phyloP scores from a whole-genome alignment of 208 protist genomes.

The Naegleria lovaniensis region DNA sequence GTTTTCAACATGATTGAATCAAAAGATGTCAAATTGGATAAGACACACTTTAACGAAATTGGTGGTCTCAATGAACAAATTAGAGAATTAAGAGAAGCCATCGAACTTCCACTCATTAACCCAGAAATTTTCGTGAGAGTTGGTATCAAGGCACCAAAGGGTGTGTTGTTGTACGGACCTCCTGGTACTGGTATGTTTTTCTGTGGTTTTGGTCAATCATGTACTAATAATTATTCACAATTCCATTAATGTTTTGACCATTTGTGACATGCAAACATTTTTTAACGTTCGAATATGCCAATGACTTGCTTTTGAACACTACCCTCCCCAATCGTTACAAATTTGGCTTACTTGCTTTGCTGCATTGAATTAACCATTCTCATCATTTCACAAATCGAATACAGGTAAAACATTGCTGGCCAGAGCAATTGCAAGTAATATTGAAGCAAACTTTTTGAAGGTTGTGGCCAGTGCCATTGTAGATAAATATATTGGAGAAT shows the following conservation, averaged over 20 bases:
- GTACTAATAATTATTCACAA: not conserved
- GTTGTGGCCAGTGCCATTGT: slow-evolving; percentile 97
- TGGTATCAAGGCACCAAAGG: slow-evolving; percentile 98
- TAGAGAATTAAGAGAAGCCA: slow-evolving; percentile 96
- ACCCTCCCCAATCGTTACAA: too few relatives aligned
- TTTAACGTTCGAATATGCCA: too few relatives aligned
- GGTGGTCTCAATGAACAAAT: slow-evolving; percentile 97
- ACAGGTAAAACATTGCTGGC: slow-evolving; percentile 49
- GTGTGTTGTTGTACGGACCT: slow-evolving; percentile 94
- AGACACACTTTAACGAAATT: slow-evolving; percentile 81
- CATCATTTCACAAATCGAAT: slow-evolving; percentile 60
- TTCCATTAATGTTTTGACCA: not conserved
- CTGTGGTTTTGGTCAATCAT: not conserved
- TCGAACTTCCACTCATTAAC: slow-evolving; percentile 98
- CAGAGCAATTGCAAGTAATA: slow-evolving; percentile 94
- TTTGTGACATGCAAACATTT: too few relatives aligned
- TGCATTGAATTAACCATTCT: too few relatives aligned
- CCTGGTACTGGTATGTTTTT: slow-evolving; percentile 85
- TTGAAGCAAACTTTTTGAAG: slow-evolving; percentile 97
- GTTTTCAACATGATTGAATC: slow-evolving; percentile 99
- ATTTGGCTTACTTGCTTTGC: too few relatives aligned
- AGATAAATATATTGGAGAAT: slow-evolving; percentile 99
- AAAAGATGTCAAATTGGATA: slow-evolving; percentile 59
- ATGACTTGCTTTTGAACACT: too few relatives aligned
- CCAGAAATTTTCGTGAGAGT: slow-evolving; percentile 98